Percentiles rank a stretch among this genome's conserved stretches.
phyloP scores from a whole-genome alignment of 192 early-diverging fungal genomes.

The Linnemannia elongata region DNA sequence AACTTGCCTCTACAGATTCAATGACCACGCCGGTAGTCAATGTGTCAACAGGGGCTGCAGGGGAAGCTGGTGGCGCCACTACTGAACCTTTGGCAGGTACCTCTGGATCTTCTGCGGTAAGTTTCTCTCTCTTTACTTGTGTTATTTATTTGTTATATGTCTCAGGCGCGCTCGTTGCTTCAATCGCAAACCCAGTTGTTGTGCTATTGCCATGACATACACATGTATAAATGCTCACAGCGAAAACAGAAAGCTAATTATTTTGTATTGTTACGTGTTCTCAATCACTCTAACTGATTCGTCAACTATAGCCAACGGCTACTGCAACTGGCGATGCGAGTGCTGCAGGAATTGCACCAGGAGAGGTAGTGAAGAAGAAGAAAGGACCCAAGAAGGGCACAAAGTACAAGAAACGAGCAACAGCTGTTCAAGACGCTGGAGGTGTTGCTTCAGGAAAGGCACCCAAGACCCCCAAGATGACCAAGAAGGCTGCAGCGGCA shows the following conservation, averaged over 20 bases:
- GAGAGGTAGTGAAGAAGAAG: slow-evolving; percentile 34
- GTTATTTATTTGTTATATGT: background rate
- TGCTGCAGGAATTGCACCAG: background rate
- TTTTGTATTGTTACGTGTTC: background rate
- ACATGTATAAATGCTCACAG: background rate
- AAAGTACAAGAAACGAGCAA: slow-evolving; percentile 32
- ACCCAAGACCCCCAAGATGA: slow-evolving; percentile 27
- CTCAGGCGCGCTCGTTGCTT: background rate
- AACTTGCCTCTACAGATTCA: background rate
- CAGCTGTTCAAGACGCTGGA: slow-evolving; percentile 7
- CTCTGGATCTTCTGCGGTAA: background rate
- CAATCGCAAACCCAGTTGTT: background rate
- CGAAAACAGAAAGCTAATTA: background rate
- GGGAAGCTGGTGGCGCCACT: background rate
- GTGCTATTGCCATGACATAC: background rate
- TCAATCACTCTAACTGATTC: background rate
- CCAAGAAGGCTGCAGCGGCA: slow-evolving; percentile 19
- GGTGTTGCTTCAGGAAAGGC: background rate
- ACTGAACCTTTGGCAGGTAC: background rate
- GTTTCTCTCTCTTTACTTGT: background rate
- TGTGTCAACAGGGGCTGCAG: background rate
- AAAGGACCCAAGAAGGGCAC: slow-evolving; percentile 46
- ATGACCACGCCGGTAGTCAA: background rate
- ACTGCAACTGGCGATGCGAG: background rate
- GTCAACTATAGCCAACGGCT: background rate